Evolutionary conservation across 768 basidiomycete genomes (phyloP), one percentile per base, ranked within the genome.

Genomic region (Vararia minispora): DNA sequence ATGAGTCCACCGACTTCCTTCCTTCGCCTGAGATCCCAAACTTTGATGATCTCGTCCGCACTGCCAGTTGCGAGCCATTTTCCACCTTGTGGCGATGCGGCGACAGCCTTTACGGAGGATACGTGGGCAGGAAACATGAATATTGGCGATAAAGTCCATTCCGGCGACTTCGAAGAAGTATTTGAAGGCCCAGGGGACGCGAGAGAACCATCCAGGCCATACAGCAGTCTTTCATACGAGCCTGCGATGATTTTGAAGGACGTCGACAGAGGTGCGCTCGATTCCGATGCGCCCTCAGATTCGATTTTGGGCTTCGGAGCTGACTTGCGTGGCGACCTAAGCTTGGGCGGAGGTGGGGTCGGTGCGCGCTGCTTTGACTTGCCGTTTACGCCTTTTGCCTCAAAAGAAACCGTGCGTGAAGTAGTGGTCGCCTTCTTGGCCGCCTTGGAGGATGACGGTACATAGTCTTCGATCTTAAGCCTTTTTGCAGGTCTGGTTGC

Each of bases 111-210:
- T 43, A 99, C 81, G 51, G 78, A 90, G 2, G 87, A 89, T 30
- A 94, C 76, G 55, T 99, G 95, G 0, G 95, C 95, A 21, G 95
- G 92, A 61, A 99, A 99, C 45, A 90, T 87, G 60, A 99, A 99
- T 30, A 86, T 71, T 0, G 95, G 90, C 39, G 76, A 74, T 21
- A 94, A 52, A 16, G 56, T 45, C 37, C 66, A 64, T 35, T 53
- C 53, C 51, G 33, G 55, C 35, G 28, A 50, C 49, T 3, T 56
- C 40, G 39, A 36, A n/a, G n/a, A n/a, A n/a, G n/a, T n/a, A n/a
- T n/a, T n/a, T n/a, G n/a, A n/a, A n/a, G n/a, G n/a, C 23, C 17
- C 25, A 37, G 48, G 32, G 31, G 54, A 47, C 14, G 63, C 49
- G 43, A 57, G 63, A 35, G 59, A 52, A 25, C 82, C 88, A 42